phyloP scores from a whole-genome alignment of 768 basidiomycete species.

The Steccherinum ochraceum region DNA sequence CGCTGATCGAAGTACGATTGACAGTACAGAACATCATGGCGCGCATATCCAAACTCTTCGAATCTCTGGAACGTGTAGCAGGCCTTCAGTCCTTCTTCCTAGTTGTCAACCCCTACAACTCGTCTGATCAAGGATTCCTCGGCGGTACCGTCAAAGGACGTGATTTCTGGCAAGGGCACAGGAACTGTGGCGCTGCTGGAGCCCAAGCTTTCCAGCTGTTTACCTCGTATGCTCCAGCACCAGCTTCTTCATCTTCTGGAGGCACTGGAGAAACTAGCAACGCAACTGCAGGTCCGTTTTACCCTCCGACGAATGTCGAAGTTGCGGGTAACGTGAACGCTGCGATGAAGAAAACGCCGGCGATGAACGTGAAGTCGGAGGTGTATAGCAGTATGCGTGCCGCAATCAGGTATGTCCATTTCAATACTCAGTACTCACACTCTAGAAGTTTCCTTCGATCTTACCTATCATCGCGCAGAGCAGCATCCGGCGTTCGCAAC shows the following conservation, averaged over 20 bases:
- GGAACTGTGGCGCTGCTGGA: constrained; percentile 53
- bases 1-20: too few species aligned
- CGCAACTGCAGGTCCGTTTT: too few species aligned
- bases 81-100: constrained; percentile 60
- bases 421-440: too few species aligned
- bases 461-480: constrained; percentile 28
- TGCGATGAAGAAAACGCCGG: constrained; percentile 12
- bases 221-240: not conserved
- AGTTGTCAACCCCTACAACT: constrained; percentile 46
- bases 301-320: too few species aligned
- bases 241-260: not conserved
- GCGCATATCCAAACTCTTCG: constrained; percentile 42
- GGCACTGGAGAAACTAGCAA: not conserved
- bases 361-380: constrained; percentile 40
- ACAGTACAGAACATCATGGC: not conserved
- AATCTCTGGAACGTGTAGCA: constrained; percentile 41
- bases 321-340: too few species aligned
- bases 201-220: constrained; percentile 39
- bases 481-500: constrained; percentile 49
- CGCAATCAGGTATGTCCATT: constrained; percentile 43
- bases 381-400: constrained; percentile 50
- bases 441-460: too few species aligned
- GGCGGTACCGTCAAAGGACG: constrained; percentile 56
- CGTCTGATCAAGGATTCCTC: constrained; percentile 48
- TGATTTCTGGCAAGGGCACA: constrained; percentile 59